Evolutionary conservation across 352 stramenopile species (phyloP).

Genomic region (Globisporangium spinosum): DNA sequence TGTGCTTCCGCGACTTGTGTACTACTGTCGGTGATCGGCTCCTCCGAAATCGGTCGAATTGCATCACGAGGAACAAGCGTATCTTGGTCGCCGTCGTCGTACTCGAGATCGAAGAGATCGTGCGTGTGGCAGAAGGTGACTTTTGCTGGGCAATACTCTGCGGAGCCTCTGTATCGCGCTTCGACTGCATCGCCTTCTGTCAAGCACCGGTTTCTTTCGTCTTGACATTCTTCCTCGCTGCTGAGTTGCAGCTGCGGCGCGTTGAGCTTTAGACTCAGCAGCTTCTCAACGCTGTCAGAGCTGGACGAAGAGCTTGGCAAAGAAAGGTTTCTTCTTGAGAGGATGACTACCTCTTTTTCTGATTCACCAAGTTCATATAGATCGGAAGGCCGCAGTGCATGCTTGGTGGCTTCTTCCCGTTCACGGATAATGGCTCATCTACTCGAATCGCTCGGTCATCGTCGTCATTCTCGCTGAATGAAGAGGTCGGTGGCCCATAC

Average conservation of each 20-base stretch:
- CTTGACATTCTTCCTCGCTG: not conserved
- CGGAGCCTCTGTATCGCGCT: not conserved
- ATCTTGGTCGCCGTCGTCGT: conserved; percentile 9
- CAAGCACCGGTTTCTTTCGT: not conserved
- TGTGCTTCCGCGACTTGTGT: not conserved
- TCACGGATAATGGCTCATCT: conserved; percentile 10
- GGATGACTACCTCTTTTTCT: not conserved
- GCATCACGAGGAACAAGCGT: conserved; percentile 1
- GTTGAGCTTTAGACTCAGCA: not conserved
- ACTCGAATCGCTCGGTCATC: conserved; percentile 5
- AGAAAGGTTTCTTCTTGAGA: not conserved
- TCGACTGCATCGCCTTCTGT: conserved; percentile 1
- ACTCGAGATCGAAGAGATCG: conserved; percentile 4
- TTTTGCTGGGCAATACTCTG: conserved; percentile 1
- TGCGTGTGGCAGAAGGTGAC: conserved; percentile 6
- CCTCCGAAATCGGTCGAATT: not conserved
- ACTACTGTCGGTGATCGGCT: not conserved
- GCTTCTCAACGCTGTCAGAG: not conserved
- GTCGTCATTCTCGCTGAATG: not conserved
- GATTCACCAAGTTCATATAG: not conserved
- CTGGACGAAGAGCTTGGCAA: not conserved
- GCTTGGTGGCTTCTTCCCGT: not conserved
- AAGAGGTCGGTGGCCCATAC: no score
- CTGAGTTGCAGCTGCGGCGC: not conserved
- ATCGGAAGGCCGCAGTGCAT: not conserved